phyloP scores from a whole-genome alignment of 306 rosid genomes.

The Trichosanthes cucumerina region DNA sequence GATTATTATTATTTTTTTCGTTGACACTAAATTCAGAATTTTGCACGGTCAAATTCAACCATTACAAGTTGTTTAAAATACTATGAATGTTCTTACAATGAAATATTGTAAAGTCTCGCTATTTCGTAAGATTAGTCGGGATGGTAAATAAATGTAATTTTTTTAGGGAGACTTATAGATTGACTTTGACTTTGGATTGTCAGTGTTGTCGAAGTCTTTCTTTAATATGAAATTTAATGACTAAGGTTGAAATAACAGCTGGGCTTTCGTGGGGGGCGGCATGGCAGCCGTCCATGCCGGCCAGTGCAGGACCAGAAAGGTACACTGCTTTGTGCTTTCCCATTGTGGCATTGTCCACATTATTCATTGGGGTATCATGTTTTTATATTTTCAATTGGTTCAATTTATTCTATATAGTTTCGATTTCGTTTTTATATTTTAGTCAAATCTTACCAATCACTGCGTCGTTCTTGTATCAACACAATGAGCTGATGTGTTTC shows the following conservation, averaged over 20 bases:
- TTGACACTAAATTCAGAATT: background rate
- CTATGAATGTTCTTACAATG: background rate
- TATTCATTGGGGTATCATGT: background rate
- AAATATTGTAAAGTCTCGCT: background rate
- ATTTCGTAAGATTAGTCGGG: too few species aligned
- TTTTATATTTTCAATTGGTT: too few species aligned
- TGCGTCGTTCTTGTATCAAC: too few species aligned
- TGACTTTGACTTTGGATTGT: too few species aligned
- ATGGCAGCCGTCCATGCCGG: too few species aligned
- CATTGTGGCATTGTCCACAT: background rate
- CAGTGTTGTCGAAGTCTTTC: background rate
- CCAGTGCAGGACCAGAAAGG: background rate
- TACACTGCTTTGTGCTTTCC: background rate
- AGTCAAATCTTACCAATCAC: too few species aligned
- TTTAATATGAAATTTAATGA: background rate
- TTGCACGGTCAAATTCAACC: background rate
- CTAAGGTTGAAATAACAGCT: background rate
- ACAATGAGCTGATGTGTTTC: too few species aligned
- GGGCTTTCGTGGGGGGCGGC: background rate
- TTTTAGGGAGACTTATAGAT: background rate
- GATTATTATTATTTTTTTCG: background rate
- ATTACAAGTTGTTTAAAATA: background rate
- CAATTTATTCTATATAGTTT: too few species aligned
- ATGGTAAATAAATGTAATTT: too few species aligned
- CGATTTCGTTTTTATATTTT: too few species aligned